phyloP scores from a whole-genome alignment of 129 eudicot species.

The Cynara cardunculus region DNA sequence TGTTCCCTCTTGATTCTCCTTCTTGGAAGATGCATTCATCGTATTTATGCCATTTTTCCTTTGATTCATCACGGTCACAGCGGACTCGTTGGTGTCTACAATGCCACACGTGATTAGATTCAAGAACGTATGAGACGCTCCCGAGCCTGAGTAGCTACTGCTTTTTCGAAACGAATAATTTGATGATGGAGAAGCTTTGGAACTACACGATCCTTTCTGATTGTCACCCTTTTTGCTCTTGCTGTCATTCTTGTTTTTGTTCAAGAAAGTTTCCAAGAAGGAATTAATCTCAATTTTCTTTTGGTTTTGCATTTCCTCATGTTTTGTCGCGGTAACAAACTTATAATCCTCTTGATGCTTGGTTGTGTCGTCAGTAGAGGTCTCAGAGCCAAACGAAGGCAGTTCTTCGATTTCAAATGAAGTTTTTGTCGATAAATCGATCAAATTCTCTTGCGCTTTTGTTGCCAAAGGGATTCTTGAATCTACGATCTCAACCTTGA shows the following conservation, averaged over 20 bases:
- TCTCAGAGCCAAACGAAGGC: conserved; percentile 44
- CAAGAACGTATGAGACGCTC: conserved; percentile 43
- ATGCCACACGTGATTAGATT: conserved; percentile 60
- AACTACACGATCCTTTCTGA: conserved; percentile 12
- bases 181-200: conserved; percentile 23
- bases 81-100: conserved; percentile 60
- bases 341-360: conserved; percentile 34
- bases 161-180: conserved; percentile 35
- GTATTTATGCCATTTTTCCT: conserved; percentile 21
- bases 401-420: conserved; percentile 48
- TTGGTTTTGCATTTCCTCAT: conserved; percentile 24
- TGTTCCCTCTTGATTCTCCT: conserved; percentile 10
- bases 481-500: conserved; percentile 22
- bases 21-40: conserved; percentile 21
- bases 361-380: conserved; percentile 45
- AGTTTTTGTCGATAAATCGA: conserved; percentile 34
- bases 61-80: conserved; percentile 32
- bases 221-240: conserved; percentile 25
- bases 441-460: conserved; percentile 13
- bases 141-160: conserved; percentile 38
- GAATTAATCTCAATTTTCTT: conserved; percentile 22
- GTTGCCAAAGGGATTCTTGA: conserved; percentile 6
- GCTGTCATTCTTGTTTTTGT: conserved; percentile 26
- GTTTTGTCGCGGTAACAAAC: conserved; percentile 20
- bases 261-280: conserved; percentile 15